Evolutionary conservation across 129 eudicot species (phyloP).

Genomic region (Dittrichia graveolens): DNA sequence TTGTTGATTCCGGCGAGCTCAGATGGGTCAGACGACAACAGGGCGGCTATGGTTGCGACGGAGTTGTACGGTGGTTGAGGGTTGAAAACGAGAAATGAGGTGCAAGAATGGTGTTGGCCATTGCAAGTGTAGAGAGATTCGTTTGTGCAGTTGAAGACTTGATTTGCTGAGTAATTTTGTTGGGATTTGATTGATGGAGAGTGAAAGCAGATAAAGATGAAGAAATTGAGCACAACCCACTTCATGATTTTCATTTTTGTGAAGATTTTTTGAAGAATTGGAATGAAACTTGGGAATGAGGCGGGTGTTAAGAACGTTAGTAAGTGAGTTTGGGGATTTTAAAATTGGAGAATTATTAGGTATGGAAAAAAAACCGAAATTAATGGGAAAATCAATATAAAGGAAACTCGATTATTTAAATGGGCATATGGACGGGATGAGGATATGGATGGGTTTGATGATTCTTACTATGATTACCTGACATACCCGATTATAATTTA

Average conservation of each 20-base stretch:
- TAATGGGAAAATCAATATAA: too few relatives aligned
- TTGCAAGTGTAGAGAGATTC: constrained; percentile 54
- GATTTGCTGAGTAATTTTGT: constrained; percentile 54
- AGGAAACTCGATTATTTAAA: too few relatives aligned
- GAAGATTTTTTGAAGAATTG: not conserved
- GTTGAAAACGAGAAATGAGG: constrained; percentile 53
- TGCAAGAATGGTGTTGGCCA: constrained; percentile 43
- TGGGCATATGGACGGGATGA: too few relatives aligned
- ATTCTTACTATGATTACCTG: too few relatives aligned
- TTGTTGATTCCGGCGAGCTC: constrained; percentile 52
- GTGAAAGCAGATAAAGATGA: constrained; percentile 29
- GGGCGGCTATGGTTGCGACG: constrained; percentile 42
- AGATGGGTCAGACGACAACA: constrained; percentile 36
- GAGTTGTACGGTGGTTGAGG: constrained; percentile 48
- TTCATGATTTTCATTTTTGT: constrained; percentile 32
- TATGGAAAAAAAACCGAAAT: not conserved
- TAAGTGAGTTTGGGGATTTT: not conserved
- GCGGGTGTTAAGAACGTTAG: not conserved
- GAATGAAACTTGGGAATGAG: not conserved
- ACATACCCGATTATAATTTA: too few relatives aligned
- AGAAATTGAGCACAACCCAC: constrained; percentile 19
- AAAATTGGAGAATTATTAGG: constrained; percentile 1
- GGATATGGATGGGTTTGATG: too few relatives aligned
- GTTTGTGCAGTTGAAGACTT: constrained; percentile 40
- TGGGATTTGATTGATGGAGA: constrained; percentile 41